Evolutionary conservation across 768 basidiomycete genomes (phyloP), one percentile per base, ranked within the genome.

Genomic region (Boletellus ananas): DNA sequence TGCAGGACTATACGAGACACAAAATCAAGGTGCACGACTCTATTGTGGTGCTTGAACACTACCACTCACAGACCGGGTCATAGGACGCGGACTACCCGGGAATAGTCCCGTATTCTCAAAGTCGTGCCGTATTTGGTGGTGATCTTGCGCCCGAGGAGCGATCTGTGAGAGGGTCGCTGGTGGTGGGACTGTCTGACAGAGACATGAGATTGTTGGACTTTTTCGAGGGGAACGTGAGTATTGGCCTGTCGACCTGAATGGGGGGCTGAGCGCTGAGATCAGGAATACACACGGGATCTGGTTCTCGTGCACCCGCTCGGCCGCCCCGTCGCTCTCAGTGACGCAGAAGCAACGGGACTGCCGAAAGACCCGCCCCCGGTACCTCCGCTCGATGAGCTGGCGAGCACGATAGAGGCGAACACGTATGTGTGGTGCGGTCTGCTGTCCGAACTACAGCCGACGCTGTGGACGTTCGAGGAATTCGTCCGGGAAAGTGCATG

Each of bases 51-150:
- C 31, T n/a, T n/a, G n/a, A 20, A 40, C 29, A 17, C 20, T 34
- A 18, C 35, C 13, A 34, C 51, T 47, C 49, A 56, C 52, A 23
- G 46, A 42, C 35, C 49, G 41, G 51, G 29, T 50, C 41, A 17
- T 50, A 88, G 85, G 50, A 59, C 37, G 83, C 74, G 37, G 91
- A 93, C 61, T 97, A 95, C 61, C 94, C 94, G 0, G 94, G 84
- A 0, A 76, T 96, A 21, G 62, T 95, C 11, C 81, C 87, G 1
- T 79, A 78, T 47, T 66, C 71, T 4, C 68, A 72, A 50, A 80
- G 81, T 36, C 61, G 70, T 35, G 56, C 51, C 2, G 63, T 88
- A 11, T 75, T 85, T 34, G 62, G 72, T 4, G 68, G 70, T 11
- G 75, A 80, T 7, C 70, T 90, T n/a, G 61, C 63, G 2, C 64